phyloP scores from a whole-genome alignment of 371 early-diverging fungal species.

The Mortierella sp. region DNA sequence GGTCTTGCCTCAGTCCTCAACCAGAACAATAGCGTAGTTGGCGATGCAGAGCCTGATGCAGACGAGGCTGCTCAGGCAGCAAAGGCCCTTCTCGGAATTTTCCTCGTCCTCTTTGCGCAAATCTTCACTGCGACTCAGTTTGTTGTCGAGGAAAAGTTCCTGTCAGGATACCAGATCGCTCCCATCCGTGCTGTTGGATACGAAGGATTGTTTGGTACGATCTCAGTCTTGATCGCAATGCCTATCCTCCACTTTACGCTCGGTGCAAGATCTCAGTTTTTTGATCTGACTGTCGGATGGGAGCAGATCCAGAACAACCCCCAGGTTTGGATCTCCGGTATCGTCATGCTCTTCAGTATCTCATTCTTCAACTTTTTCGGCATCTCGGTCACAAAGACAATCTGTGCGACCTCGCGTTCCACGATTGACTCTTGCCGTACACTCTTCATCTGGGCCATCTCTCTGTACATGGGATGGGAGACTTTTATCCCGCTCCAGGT shows the following conservation, averaged over 20 bases:
- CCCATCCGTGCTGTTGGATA: slow-evolving; percentile 93
- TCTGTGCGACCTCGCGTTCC: slow-evolving; percentile 90
- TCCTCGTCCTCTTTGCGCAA: slow-evolving; percentile 90
- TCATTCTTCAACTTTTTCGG: slow-evolving; percentile 97
- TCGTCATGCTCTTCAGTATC: slow-evolving; percentile 88
- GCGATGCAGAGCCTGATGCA: slow-evolving; percentile 17
- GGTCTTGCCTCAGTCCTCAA: slow-evolving; percentile 79
- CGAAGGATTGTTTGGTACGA: slow-evolving; percentile 92
- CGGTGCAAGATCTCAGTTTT: slow-evolving; percentile 74
- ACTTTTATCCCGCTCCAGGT: slow-evolving; percentile 92
- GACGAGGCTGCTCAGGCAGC: slow-evolving; percentile 40
- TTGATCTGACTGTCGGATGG: slow-evolving; percentile 83
- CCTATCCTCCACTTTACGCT: slow-evolving; percentile 81
- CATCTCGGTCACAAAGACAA: slow-evolving; percentile 85
- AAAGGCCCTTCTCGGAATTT: slow-evolving; percentile 75
- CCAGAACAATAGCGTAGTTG: slow-evolving; percentile 9
- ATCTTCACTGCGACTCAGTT: slow-evolving; percentile 93
- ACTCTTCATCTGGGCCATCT: slow-evolving; percentile 94
- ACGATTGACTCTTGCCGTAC: slow-evolving; percentile 97
- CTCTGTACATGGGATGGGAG: slow-evolving; percentile 94
- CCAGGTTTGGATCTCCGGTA: slow-evolving; percentile 77
- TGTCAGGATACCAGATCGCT: slow-evolving; percentile 79
- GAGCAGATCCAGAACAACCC: slow-evolving; percentile 76
- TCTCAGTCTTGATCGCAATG: slow-evolving; percentile 75
- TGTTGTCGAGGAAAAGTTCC: slow-evolving; percentile 94